Evolutionary conservation across 129 eudicot genomes (phyloP).

Genomic region (Dittrichia graveolens): DNA sequence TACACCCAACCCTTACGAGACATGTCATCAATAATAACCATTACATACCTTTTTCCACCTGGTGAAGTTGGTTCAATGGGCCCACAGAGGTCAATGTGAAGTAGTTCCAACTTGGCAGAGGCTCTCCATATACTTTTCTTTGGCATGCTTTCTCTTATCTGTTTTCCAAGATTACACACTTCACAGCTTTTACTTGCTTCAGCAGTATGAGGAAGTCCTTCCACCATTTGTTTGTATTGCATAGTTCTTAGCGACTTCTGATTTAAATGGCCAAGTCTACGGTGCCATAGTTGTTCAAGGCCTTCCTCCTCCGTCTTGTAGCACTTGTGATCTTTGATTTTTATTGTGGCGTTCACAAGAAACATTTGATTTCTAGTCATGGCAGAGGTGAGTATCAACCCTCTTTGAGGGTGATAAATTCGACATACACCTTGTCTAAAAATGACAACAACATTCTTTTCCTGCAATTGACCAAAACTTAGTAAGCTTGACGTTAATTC

Average conservation of each 20-base stretch:
- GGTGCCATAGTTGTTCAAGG: background rate
- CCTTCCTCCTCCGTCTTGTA: background rate
- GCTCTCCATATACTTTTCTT: background rate
- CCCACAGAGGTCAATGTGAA: background rate
- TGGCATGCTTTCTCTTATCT: background rate
- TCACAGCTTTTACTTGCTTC: background rate
- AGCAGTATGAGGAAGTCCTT: background rate
- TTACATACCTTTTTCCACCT: background rate
- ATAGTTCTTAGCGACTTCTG: background rate
- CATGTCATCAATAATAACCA: background rate
- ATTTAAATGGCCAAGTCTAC: background rate
- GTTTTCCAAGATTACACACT: background rate
- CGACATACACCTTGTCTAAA: background rate
- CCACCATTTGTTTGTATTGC: background rate
- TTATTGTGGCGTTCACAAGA: background rate
- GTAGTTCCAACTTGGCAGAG: background rate
- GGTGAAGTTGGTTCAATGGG: background rate
- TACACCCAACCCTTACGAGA: background rate
- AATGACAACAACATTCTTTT: background rate
- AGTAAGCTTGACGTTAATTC: background rate
- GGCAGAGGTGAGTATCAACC: background rate
- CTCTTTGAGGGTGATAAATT: background rate
- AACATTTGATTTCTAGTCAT: slow-evolving; percentile 9
- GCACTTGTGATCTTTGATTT: background rate
- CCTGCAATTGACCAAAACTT: slow-evolving; percentile 11